Evolutionary conservation across 305 asterid genomes (phyloP), one percentile per base, ranked within the genome.

Genomic region (Euphrasia arctica): DNA sequence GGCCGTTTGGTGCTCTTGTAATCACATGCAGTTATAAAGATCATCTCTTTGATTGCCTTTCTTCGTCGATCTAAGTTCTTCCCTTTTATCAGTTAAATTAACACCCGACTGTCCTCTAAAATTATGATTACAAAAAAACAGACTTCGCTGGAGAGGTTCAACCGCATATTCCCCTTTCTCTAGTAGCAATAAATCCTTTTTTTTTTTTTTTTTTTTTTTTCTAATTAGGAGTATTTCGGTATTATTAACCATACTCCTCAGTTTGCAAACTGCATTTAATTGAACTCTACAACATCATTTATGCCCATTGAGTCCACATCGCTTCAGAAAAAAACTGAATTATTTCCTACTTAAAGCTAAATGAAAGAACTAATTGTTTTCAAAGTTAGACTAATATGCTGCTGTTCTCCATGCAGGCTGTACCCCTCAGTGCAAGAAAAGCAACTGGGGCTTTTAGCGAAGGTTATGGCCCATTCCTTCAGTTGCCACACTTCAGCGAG

Each of bases 401-500:
- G 55, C 45, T 59, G 28, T 68, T 78, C 41, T 39, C 60, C 56
- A 55, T 79, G 76, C 83, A 94, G 99, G 98, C 90, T 47, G 99
- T 94, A 56, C 98, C 96, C 69, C 87, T 88, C 68, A 85, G 96
- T 74, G 80, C 95, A 65, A 83, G 98, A 80, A 94, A 91, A 79
- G 82, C 93, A 63, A 75, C 85, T 55, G 95, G 93, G 62, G 95
- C 77, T 62, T 86, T 91, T 54, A 78, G 79, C 25, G 99, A 94
- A 76, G 99, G 99, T 55, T 85, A 86, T 68, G 97, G 95, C 43
- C 85, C 99, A 55, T 94, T 94, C 77, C 87, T 94, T 77, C 99
- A 94, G 82, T 86, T 94, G 75, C 99, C 99, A 51, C 96, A 94
- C 83, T 90, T 94, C 79, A 88, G 88, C 2, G 99, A 94, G 82